Evolutionary conservation across 495 filamentous ascomycete genomes (phyloP).

Genomic region (Xylaria telfairii): DNA sequence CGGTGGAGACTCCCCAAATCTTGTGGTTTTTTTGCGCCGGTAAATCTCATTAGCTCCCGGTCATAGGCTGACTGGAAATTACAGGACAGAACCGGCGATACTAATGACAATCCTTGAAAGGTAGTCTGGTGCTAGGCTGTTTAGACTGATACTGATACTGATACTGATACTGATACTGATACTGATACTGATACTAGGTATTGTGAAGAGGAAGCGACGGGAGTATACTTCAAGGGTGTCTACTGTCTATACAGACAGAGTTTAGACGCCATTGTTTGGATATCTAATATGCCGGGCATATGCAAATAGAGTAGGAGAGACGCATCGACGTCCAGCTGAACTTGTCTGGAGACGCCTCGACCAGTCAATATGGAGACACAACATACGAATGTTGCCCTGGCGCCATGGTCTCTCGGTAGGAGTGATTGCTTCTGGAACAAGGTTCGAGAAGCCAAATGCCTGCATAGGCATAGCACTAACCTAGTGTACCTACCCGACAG

Average conservation of each 20-base stretch:
- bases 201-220: too few species aligned
- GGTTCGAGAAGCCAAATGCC: background rate
- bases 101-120: background rate
- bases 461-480: too few species aligned
- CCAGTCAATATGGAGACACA: background rate
- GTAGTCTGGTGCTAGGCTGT: background rate
- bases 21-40: background rate
- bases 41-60: conserved; percentile 20
- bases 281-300: background rate
- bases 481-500: background rate
- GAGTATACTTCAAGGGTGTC: background rate
- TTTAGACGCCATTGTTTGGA: background rate
- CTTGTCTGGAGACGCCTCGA: background rate
- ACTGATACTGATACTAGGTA: too few species aligned
- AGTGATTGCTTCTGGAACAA: conserved; percentile 13
- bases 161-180: too few species aligned
- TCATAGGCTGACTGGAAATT: conserved; percentile 22
- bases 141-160: background rate
- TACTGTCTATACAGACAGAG: background rate
- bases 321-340: background rate
- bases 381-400: background rate
- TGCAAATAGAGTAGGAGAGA: too few species aligned
- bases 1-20: conserved; percentile 6
- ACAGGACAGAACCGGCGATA: conserved; percentile 15
- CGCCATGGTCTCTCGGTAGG: background rate